Percentiles rank a stretch among this genome's conserved stretches.
Conservation (phyloP, 225 moss, liverwort and hornwort species). For the Polytrichum formosum region DNA sequence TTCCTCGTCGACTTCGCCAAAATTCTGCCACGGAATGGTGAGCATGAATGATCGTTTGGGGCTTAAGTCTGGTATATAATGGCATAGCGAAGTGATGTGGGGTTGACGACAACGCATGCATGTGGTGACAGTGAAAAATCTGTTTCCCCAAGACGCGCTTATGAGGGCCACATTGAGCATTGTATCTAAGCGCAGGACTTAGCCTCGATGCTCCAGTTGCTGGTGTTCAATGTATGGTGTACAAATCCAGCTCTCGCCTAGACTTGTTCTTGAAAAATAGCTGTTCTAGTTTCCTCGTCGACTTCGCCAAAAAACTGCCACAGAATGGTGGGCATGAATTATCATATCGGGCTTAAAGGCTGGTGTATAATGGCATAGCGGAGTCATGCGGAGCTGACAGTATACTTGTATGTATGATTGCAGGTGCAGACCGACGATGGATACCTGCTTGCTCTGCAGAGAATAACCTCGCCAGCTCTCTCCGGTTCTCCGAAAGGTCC, state of each 20-base stretch:
- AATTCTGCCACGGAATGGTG: neutral
- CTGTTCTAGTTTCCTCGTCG: neutral
- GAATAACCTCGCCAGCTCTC: constrained; percentile 20
- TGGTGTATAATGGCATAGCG: neutral
- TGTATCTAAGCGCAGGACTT: too few relatives aligned
- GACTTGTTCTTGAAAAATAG: neutral
- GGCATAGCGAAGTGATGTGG: neutral
- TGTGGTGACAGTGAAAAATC: too few relatives aligned
- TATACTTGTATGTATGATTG: neutral
- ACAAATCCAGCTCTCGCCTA: neutral
- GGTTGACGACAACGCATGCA: neutral
- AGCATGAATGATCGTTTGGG: neutral
- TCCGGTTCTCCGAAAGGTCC: constrained; percentile 36
- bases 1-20: neutral
- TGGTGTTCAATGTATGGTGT: neutral
- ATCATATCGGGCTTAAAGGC: neutral
- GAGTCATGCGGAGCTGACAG: neutral
- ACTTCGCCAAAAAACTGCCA: too few relatives aligned
- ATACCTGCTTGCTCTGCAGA: constrained; percentile 76
- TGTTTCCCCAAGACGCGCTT: too few relatives aligned
- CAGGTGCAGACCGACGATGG: constrained; percentile 82
- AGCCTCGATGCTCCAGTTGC: too few relatives aligned
- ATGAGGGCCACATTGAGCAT: too few relatives aligned
- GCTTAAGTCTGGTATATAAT: neutral
- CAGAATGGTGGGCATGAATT: neutral